Evolutionary conservation across 2,329 filamentous ascomycete species (phyloP).

Genomic region (Botryosphaeria agaves): DNA sequence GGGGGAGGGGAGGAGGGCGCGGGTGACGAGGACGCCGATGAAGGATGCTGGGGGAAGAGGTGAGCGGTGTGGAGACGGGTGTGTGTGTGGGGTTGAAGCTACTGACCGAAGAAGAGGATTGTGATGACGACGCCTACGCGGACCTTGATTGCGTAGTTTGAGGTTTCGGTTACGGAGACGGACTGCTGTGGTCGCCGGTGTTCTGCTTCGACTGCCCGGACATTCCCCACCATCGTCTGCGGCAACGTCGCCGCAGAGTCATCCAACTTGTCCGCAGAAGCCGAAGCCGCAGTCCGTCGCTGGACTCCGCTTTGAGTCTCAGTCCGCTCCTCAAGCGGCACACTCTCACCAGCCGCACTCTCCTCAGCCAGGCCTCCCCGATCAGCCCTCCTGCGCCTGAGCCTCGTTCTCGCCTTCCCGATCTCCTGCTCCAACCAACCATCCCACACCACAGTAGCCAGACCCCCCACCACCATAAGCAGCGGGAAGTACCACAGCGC

Average conservation of each 20-base stretch:
- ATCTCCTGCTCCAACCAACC: constrained; percentile 29
- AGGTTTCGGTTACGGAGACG: constrained; percentile 8
- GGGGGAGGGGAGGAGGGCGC: constrained; percentile 18
- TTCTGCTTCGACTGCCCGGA: constrained; percentile 3
- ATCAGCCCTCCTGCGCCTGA: constrained; percentile 7
- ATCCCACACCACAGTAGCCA: constrained; percentile 38
- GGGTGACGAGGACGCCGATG: constrained; percentile 34
- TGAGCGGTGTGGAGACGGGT: constrained; percentile 1
- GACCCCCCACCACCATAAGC: constrained; percentile 39
- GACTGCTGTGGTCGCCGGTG: constrained; percentile 2
- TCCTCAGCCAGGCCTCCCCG: constrained; percentile 8
- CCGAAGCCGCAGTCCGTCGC: constrained; percentile 6
- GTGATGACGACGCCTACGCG: constrained; percentile 20
- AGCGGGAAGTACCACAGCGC: constrained; percentile 60
- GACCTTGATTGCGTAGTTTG: constrained; percentile 18
- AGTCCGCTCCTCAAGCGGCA: background rate
- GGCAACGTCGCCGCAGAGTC: background rate
- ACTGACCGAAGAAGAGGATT: constrained; percentile 30
- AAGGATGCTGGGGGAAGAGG: constrained; percentile 28
- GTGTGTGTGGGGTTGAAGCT: constrained; percentile 1
- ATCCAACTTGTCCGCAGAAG: background rate
- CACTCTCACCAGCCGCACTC: constrained; percentile 4
- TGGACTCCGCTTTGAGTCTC: constrained; percentile 3
- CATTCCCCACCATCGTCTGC: background rate
- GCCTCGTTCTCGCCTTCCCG: constrained; percentile 12